Evolutionary conservation across 768 basidiomycete species (phyloP).

Genomic region (Tricholoma furcatifolium): DNA sequence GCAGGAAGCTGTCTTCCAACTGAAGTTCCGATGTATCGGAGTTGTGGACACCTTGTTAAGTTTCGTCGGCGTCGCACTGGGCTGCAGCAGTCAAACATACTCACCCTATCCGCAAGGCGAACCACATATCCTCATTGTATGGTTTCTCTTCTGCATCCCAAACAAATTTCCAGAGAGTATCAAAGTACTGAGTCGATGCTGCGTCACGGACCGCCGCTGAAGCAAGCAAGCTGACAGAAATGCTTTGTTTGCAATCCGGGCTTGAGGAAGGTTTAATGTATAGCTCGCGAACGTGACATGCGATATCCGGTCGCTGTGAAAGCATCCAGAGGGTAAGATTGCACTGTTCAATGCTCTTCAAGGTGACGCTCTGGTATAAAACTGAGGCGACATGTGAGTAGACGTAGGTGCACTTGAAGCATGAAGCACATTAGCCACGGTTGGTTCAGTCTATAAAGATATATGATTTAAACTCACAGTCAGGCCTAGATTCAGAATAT

Average conservation of each 20-base stretch:
- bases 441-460: background rate
- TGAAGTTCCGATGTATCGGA: conserved; percentile 60
- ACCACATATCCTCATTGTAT: conserved; percentile 75
- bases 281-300: conserved; percentile 67
- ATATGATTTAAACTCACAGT: conserved; percentile 42
- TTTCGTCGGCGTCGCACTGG: conserved; percentile 3
- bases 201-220: conserved; percentile 52
- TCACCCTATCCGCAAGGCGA: conserved; percentile 66
- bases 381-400: conserved; percentile 52
- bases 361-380: conserved; percentile 57
- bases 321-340: conserved; percentile 67
- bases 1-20: conserved; percentile 60
- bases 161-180: conserved; percentile 62
- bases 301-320: conserved; percentile 45
- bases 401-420: conserved; percentile 49
- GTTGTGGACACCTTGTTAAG: conserved; percentile 56
- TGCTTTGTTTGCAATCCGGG: conserved; percentile 20
- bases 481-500: conserved; percentile 58
- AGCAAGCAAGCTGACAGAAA: conserved; percentile 34
- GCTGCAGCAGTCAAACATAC: conserved; percentile 12
- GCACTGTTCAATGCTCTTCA: conserved; percentile 60
- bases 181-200: conserved; percentile 49
- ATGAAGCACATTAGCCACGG: background rate
- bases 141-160: conserved; percentile 75
- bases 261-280: conserved; percentile 41